Evolutionary conservation across 1,284 basidiomycete species (phyloP), one percentile per base, ranked within the genome.

Genomic region (Microbotryum lychnidis-dioicae): DNA sequence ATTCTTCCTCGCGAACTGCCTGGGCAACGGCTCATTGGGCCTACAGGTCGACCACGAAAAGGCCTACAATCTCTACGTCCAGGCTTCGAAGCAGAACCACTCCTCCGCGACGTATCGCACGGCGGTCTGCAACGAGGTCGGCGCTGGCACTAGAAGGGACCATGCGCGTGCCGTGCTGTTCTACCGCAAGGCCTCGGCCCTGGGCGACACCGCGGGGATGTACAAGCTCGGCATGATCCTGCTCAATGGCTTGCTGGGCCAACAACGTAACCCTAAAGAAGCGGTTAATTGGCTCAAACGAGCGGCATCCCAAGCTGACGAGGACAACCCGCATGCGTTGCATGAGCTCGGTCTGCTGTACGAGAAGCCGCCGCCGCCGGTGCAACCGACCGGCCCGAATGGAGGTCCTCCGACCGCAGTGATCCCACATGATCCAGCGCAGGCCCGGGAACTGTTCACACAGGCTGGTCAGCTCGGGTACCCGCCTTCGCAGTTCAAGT

Each of bases 211-310:
- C 0, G 86, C 94, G 48, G 96, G 93, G 2, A 98, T 98, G 96
- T 98, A 97, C 80, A 98, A 98, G 77, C 83, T 98, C 18, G 93
- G 92, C 18, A 92, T 97, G 86, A 90, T 97, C 64, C 80, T 97
- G 50, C 80, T 98, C 20, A 84, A 89, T 52, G 94, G 93, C 4
- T 76, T 86, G 29, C 80, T 97, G 27, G 88, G 86, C 20, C 91
- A 96, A 74, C 84, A 82, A 56, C 84, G 83, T 63, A 97, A 94
- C 72, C 84, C 86, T 1, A 84, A 91, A 53, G 94, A 98, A 74
- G 92, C 92, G 7, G 84, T 96, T 63, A 87, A 86, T 54, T 99
- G 96, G 96, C 80, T 99, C 50, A 87, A 88, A 67, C 83, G 93
- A 23, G 94, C 96, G 1, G 94, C 92, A 1, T 87, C 91, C 67